A percentile compares a stretch with the other conserved stretches of the same genome.
These are phyloP conservation scores for Clonostachys rosea DNA, from an alignment of 2,329 filamentous ascomycete species.

Conservation along the genomic window DNA sequence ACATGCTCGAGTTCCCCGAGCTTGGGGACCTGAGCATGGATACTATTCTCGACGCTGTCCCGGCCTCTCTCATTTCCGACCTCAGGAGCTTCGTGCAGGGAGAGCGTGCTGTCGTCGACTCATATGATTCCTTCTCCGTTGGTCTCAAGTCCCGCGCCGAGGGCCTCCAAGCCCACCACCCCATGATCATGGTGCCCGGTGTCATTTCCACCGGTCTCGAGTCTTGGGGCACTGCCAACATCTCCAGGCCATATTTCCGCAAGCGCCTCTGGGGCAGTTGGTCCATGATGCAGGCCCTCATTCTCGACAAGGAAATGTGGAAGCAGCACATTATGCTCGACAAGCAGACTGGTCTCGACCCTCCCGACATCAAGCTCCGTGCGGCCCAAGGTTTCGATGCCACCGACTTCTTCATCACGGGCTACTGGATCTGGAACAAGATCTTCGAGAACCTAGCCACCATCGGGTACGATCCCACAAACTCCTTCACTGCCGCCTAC, in stretches of 20 bases:
- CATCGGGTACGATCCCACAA: conserved; percentile 88
- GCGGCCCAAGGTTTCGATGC: conserved; percentile 97
- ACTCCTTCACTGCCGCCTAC: conserved; percentile 66
- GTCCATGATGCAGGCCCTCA: conserved; percentile 96
- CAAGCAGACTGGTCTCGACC: conserved; percentile 84
- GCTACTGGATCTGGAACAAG: conserved; percentile 99
- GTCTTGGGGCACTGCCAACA: conserved; percentile 88
- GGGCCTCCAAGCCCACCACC: conserved; percentile 77
- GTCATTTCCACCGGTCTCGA: conserved; percentile 97
- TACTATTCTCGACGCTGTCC: conserved; percentile 79
- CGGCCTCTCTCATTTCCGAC: conserved; percentile 79
- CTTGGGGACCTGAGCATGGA: conserved; percentile 76
- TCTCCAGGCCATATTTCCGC: conserved; percentile 85
- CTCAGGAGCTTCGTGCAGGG: conserved; percentile 81
- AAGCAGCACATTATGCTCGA: conserved; percentile 97
- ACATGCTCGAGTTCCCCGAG: conserved; percentile 77
- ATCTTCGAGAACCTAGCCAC: conserved; percentile 95
- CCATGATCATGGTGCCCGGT: conserved; percentile 94
- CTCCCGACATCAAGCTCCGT: conserved; percentile 82
- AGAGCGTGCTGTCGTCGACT: conserved; percentile 76
- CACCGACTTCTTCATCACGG: conserved; percentile 87
- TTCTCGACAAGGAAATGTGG: conserved; percentile 90
- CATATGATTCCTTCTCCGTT: conserved; percentile 91
- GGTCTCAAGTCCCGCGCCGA: conserved; percentile 78
- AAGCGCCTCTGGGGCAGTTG: conserved; percentile 96